Base-by-base conservation (phyloP, 2,329 filamentous ascomycete species). In the Beauveria varroae region DNA sequence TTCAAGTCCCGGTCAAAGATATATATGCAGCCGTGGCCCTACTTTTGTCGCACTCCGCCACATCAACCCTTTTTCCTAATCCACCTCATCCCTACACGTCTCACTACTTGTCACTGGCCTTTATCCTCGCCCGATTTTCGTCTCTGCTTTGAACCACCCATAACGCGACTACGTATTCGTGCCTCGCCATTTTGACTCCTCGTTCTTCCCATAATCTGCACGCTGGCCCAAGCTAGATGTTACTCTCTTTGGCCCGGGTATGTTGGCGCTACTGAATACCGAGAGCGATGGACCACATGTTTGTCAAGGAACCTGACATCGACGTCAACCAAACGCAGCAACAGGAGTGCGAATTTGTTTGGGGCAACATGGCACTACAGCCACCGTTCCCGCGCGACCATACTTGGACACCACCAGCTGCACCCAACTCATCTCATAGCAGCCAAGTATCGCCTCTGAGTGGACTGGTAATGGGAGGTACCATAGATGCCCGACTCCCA, bases 401-500 rank as follows among this genome's bases (percentile, higher is more conserved):
- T 16, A 47, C 54, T 28, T 57, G 54, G 53, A 53, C 54, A n/a
- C 44, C 34, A 40, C 65, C 69, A 12, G 69, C 69, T 10, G 64
- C 67, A 14, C 47, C 62, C 55, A 63, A 66, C 41, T 66, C 67
- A 40, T 68, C 68, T 54, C 76, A 75, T 41, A 74, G 75, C 14
- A 78, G 79, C 49, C 81, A 82, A 65, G 70, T 83, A 61, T 84
- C 82, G 43, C 81, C 81, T 46, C 74, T 80, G 66, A 84, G 81
- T 70, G 77, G 75, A 63, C 74, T 81, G 68, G 79, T 75, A 41
- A 65, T 66, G 50, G 65, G 51, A 28, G 10, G 20, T 16, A 43
- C 40, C 24, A 57, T 50, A 24, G 16, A 50, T 16, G 24, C 40
- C 9, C 41, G 12, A 20, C 2, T 41, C 5, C 28, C 46, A 18